Evolutionary conservation across 257 asterid species (phyloP), one percentile per base, ranked within the genome.

Genomic region (Schizonepeta tenuifolia): DNA sequence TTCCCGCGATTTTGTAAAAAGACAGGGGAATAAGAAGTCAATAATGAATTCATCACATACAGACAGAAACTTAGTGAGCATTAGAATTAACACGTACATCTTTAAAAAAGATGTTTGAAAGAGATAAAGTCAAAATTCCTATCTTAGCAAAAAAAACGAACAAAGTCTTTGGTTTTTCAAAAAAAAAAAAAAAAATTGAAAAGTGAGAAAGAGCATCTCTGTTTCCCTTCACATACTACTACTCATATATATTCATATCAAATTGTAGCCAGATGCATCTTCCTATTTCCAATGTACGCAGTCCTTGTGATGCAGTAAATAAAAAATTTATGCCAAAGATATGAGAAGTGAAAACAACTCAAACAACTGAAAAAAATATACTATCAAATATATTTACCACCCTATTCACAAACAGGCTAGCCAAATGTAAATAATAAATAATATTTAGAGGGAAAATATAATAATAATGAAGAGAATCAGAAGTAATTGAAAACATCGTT

Each of bases 91-190:
- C 28, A 26, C 28, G 3, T 26, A 26, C 33, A 14, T 74, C 67
- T 54, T 55, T 54, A 33, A 73, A 21, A 24, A 8, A 15, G 4
- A 68, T 36, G 18, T 28, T 75, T n/a, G 73, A 56, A 43, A 11
- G 75, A 67, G 67, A 53, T 22, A 59, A 53, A 40, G 69, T 53
- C 21, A 69, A 61, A 61, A 33, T 24, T 49, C 55, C 24, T 51
- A 18, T 62, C 28, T 31, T 17, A 64, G 50, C 31, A 63, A 26
- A 11, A 12, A 24, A 7, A 50, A 50, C 17, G 9, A 54, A 21
- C 11, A 24, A 54, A 54, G 33, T 54, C 24, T 51, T 26, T 56
- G 40, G 36, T 24, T 24, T 56, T 56, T 22, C 20, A 26, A 24
- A 28, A 2, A 2, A 24, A 24, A 24, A 24, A 24, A 1, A 24